A percentile compares a stretch with the other conserved stretches of the same genome.
phyloP scores from a whole-genome alignment of 2,329 filamentous ascomycete species.

The Amauroascus niger region DNA sequence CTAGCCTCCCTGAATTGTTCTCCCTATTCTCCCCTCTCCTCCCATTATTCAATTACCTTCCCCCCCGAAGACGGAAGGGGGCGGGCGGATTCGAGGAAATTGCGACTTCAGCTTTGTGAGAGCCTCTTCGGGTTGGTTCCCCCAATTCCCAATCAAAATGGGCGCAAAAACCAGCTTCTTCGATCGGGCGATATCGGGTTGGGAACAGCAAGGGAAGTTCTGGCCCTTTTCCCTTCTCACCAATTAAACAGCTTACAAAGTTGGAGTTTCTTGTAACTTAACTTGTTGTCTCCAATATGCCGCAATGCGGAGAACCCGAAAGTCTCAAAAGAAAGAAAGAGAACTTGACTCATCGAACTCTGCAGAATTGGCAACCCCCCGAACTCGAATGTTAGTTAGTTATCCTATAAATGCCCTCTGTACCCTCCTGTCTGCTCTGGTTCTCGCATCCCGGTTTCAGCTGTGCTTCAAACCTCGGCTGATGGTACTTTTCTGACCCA shows the following conservation, averaged over 20 bases:
- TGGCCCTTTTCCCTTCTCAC: neutral
- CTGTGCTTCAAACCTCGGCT: constrained; percentile 12
- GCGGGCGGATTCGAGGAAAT: constrained; percentile 12
- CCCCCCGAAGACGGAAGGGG: constrained; percentile 6
- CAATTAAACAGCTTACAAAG: neutral
- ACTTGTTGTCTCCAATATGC: neutral
- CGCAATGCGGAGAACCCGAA: constrained; percentile 11
- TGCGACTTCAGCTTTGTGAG: constrained; percentile 11
- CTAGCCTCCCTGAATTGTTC: no score
- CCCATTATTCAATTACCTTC: no score
- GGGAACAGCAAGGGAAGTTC: constrained; percentile 2
- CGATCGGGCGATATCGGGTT: constrained; percentile 12
- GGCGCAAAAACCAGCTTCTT: neutral
- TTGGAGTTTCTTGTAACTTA: neutral
- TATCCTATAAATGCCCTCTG: neutral
- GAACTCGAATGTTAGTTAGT: no score
- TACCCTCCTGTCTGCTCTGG: neutral
- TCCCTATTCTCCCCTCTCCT: no score
- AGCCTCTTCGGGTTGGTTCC: neutral
- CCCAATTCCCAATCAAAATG: no score
- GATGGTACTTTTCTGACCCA: neutral
- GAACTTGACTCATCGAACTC: constrained; percentile 2
- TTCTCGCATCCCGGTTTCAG: constrained; percentile 8
- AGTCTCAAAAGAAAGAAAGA: constrained; percentile 5
- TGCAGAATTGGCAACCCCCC: neutral